Base-by-base conservation (phyloP, 1,139 yeast genomes). In the Hanseniaspora uvarum region DNA sequence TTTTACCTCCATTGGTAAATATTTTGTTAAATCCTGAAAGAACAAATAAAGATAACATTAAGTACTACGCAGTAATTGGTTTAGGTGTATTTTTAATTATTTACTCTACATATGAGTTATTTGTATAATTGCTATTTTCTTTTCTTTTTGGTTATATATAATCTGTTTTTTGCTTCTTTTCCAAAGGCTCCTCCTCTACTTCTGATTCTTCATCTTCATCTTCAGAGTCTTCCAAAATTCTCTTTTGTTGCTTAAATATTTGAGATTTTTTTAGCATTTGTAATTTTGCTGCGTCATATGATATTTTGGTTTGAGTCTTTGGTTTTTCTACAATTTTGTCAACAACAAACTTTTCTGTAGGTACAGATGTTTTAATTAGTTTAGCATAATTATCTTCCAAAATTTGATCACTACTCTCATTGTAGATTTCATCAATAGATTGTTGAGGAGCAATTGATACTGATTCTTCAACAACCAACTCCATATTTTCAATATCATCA, bases 1-100 rank as follows among this genome's bases (percentile, higher is more conserved):
- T 89, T 21, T 71, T 89, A 12, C 97, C 97, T 0, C 96, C 96
- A 5, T 66, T 83, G 66, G 88, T 96, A 62, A 85, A 77, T 62
- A 68, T 86, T 57, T 80, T 82, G 58, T 73, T 88, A 59, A 76
- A 86, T 61, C 75, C 75, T 53, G 66, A 70, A 18, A 79, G 79
- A 58, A 65, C 73, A 31, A 60, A 63, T 41, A 59, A 62, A 45
- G 72, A 78, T 43, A 74, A 73, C 52, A 53, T 80, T 1, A 83
- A 89, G 0, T 76, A 81, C 58, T 73, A 78, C 55, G 69, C 71
- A 0, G 83, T 94, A 63, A 77, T 83, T 12, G 64, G 70, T 0
- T 88, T 89, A 68, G 97, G 97, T 0, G 67, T 80, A 37, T 58
- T 76, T 7, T 86, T 89, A 10, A 85, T 89, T 94, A 60, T 85